phyloP scores from a whole-genome alignment of 495 filamentous ascomycete species.

The Peziza echinospora region DNA sequence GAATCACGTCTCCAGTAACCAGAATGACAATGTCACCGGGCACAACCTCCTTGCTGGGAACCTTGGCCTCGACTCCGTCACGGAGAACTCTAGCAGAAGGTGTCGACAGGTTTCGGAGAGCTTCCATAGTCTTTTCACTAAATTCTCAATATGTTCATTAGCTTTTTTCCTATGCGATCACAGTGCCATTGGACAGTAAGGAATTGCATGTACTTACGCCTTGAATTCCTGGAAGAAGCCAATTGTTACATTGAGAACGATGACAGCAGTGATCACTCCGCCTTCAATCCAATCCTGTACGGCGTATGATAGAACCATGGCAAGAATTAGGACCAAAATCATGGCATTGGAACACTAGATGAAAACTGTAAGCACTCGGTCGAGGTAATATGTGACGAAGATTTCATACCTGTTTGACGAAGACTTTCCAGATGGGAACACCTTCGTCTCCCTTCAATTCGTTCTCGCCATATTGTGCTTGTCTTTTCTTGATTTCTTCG shows the following conservation, averaged over 20 bases:
- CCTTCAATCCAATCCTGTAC: conserved; percentile 67
- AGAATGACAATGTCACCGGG: conserved; percentile 64
- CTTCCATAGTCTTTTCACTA: conserved; percentile 62
- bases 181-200: background rate
- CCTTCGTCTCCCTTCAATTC: conserved; percentile 39
- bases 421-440: conserved; percentile 41
- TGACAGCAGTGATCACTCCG: conserved; percentile 60
- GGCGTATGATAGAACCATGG: conserved; percentile 64
- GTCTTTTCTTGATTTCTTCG: conserved; percentile 27
- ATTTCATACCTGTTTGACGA: conserved; percentile 43
- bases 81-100: conserved; percentile 59
- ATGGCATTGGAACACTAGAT: background rate
- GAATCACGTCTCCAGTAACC: conserved; percentile 67
- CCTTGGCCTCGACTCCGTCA: conserved; percentile 38
- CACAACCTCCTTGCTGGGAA: conserved; percentile 52
- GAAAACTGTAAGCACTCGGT: conserved; percentile 3
- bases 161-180: background rate
- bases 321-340: conserved; percentile 48
- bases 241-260: conserved; percentile 57
- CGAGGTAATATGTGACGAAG: conserved; percentile 31
- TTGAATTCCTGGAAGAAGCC: conserved; percentile 66
- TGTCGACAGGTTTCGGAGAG: conserved; percentile 52
- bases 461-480: conserved; percentile 35
- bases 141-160: too few relatives aligned
- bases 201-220: conserved; percentile 25